Base-by-base conservation (phyloP, 2,329 filamentous ascomycete genomes). In the Neonectria magnoliae region DNA sequence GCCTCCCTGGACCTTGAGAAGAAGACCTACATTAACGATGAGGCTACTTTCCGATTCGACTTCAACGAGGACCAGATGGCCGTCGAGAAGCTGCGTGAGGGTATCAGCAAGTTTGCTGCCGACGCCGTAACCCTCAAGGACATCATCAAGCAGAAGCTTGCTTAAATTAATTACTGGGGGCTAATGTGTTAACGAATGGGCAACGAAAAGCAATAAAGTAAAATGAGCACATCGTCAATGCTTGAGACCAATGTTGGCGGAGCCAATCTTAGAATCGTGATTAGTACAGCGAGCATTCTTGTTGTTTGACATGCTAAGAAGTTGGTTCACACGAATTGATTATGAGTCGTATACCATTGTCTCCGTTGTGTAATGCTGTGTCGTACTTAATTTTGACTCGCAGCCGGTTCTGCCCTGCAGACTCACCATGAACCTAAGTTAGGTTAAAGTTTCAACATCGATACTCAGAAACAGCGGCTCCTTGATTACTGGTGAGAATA, bases 51-150 rank as follows among this genome's bases (percentile, higher is more conserved):
- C 94, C 94, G 96, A 81, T 99, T 98, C 87, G 92, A 94, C 84
- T 97, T 99, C 90, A 99, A 99, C 88, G 96, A 99, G 88, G 94
- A 99, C 79, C 92, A 95, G 82, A 99, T 99, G 96, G 96, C 93
- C 69, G 93, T 97, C 73, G 94, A 98, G 91, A 99, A 99, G 92
- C 90, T 99, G 76, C 93, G 94, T 68, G 96, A 99, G 85, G 96
- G 96, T 84, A 99, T 99, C 87, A 97, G 93, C 88, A 98, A 98
- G 87, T 99, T 99, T 78, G 95, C 96, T 64, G 96, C 96, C 74
- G 96, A 99, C 78, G 94, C 96, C 73, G 85, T 94, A 72, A 97
- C 93, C 65, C 90, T 99, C 76, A 98, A 98, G 92, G 88, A 89
- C 70, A 94, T 97, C 77, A 87, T 99, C 78, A 91, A 91, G 87